Conservation (phyloP, 2,329 filamentous ascomycete species). For the Raffaelea ambrosiae region DNA sequence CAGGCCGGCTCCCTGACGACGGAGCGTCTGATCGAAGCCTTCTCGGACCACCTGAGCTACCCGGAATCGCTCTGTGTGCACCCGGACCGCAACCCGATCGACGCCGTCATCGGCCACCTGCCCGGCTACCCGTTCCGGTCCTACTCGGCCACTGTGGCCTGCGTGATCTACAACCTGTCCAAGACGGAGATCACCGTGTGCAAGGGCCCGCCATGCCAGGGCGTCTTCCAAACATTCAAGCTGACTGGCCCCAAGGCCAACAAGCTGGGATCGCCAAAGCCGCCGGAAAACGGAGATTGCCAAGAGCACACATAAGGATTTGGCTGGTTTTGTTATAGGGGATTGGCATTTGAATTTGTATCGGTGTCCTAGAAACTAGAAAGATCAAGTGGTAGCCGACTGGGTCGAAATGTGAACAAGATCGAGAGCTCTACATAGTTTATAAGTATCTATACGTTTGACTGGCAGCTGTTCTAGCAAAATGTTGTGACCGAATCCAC, state of each 20-base stretch:
- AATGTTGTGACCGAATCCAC: no score
- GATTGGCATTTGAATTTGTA: no score
- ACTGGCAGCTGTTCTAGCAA: no score
- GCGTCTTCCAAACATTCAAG: conserved; percentile 9
- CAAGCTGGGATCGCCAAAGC: conserved; percentile 4
- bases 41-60: conserved; percentile 16
- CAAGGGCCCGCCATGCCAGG: conserved; percentile 17
- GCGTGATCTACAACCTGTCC: conserved; percentile 16
- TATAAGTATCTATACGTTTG: no score
- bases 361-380: no score
- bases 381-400: no score
- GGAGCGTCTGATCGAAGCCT: conserved; percentile 10
- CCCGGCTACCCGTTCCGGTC: conserved; percentile 10
- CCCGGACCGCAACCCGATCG: conserved; percentile 8
- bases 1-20: conserved; percentile 4
- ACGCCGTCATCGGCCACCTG: conserved; percentile 7
- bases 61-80: conserved; percentile 16
- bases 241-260: conserved; percentile 4
- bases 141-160: conserved; percentile 14
- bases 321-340: no score
- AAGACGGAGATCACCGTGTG: conserved; percentile 13
- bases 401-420: no score
- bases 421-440: no score
- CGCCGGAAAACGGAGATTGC: neutral
- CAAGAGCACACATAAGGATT: no score